These are phyloP conservation scores for Trichoderma asperellum DNA, from an alignment of 2,329 filamentous ascomycete genomes.

Conservation along the genomic window DNA sequence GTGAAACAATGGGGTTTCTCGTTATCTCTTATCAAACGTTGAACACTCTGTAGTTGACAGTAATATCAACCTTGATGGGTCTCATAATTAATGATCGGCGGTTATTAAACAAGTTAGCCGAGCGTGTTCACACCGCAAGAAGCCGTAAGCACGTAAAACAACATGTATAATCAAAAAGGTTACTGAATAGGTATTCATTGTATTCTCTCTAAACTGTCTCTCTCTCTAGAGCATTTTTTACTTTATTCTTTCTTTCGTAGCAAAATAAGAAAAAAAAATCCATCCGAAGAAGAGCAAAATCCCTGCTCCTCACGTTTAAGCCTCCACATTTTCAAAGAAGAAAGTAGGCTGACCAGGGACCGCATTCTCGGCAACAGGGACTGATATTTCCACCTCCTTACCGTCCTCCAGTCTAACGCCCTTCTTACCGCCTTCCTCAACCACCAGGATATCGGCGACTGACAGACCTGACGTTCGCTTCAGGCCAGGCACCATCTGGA, in stretches of 20 bases:
- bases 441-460: constrained; percentile 71
- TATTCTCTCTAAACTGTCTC: constrained; percentile 21
- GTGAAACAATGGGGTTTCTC: not conserved
- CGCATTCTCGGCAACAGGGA: constrained; percentile 68
- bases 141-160: not conserved
- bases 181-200: constrained; percentile 10
- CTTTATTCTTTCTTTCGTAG: constrained; percentile 7
- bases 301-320: constrained; percentile 32
- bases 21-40: not conserved
- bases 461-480: constrained; percentile 74
- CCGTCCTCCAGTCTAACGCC: constrained; percentile 59
- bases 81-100: not conserved
- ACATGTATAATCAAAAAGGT: not conserved
- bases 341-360: constrained; percentile 84
- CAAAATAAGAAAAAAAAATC: not conserved
- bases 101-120: not conserved
- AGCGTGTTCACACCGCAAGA: no score
- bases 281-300: not conserved
- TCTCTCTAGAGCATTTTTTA: constrained; percentile 5
- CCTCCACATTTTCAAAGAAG: constrained; percentile 78
- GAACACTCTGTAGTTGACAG: not conserved
- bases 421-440: constrained; percentile 71
- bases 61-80: not conserved
- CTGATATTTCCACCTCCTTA: constrained; percentile 60
- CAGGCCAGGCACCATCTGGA: constrained; percentile 77